These are phyloP conservation scores for Salvia sclarea DNA, from an alignment of 305 asterid species.

Conservation along the genomic window DNA sequence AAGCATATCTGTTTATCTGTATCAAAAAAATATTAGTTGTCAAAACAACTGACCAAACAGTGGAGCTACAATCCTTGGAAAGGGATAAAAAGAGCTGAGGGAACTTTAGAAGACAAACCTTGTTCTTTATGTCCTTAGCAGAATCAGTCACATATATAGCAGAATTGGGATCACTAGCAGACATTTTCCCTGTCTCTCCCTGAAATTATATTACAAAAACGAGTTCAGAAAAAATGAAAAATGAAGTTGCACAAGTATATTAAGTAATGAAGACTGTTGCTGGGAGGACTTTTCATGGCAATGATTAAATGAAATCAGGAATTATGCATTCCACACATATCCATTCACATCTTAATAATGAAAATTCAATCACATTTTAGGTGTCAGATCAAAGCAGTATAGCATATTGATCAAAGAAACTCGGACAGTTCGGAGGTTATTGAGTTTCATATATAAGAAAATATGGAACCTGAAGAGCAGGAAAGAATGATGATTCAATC, in stretches of 20 bases:
- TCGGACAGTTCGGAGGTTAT: background rate
- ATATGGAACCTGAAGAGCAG: slow-evolving; percentile 86
- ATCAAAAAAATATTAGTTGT: background rate
- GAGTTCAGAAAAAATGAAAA: slow-evolving; percentile 11
- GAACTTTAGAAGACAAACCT: slow-evolving; percentile 47
- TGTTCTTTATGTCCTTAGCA: slow-evolving; percentile 75
- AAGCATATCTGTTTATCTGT: slow-evolving; percentile 86
- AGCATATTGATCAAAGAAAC: background rate
- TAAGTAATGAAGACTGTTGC: background rate
- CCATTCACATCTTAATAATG: background rate
- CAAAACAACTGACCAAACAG: slow-evolving; percentile 11
- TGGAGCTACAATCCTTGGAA: background rate
- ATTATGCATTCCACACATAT: background rate
- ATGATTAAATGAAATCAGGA: background rate
- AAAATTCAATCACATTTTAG: background rate
- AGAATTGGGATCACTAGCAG: slow-evolving; percentile 88
- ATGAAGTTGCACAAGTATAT: slow-evolving; percentile 13
- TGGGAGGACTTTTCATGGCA: background rate
- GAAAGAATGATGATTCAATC: slow-evolving; percentile 91
- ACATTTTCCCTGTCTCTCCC: slow-evolving; percentile 99
- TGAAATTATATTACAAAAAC: slow-evolving; percentile 37
- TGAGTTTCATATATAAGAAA: background rate
- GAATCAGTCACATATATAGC: slow-evolving; percentile 94
- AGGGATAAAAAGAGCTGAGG: background rate
- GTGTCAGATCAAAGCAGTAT: background rate